Evolutionary conservation across 2,329 filamentous ascomycete species (phyloP).

Genomic region (Colletotrichum graminicola): DNA sequence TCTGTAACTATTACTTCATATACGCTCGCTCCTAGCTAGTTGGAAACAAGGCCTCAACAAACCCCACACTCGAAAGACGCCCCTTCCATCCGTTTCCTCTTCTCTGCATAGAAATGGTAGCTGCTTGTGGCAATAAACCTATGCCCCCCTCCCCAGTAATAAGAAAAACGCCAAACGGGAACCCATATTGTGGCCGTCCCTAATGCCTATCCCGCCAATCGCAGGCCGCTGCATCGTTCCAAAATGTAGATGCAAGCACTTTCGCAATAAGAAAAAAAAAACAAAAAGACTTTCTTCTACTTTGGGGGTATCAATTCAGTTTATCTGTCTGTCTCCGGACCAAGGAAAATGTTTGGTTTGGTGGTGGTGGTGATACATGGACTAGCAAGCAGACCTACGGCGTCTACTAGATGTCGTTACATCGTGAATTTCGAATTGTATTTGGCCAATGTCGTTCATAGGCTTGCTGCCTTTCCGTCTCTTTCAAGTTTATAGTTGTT

Average conservation of each 20-base stretch:
- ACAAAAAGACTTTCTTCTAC: constrained; percentile 13
- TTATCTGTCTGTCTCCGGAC: constrained; percentile 28
- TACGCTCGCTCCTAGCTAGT: constrained; percentile 19
- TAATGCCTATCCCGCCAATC: constrained; percentile 7
- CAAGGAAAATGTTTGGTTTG: constrained; percentile 32
- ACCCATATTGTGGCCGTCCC: constrained; percentile 8
- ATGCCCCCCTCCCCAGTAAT: neutral
- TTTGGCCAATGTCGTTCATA: neutral
- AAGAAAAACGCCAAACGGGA: constrained; percentile 29
- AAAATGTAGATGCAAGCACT: neutral
- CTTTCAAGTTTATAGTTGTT: constrained; percentile 37
- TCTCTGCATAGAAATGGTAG: constrained; percentile 1
- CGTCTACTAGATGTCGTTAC: constrained; percentile 28
- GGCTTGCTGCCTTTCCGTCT: neutral
- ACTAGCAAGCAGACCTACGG: constrained; percentile 4
- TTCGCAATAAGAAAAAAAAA: constrained; percentile 8
- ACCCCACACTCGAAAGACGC: constrained; percentile 8
- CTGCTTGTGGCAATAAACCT: constrained; percentile 1
- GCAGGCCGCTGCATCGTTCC: constrained; percentile 1
- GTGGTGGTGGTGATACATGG: constrained; percentile 31
- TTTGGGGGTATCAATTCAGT: constrained; percentile 40
- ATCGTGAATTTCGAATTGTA: constrained; percentile 16
- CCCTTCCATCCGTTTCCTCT: neutral
- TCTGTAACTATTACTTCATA: constrained; percentile 15
- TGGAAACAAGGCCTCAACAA: constrained; percentile 1